Percentiles rank a stretch among this genome's conserved stretches.
Evolutionary conservation across 2,329 filamentous ascomycete species (phyloP).

Genomic region (Xylariaceae sp.): DNA sequence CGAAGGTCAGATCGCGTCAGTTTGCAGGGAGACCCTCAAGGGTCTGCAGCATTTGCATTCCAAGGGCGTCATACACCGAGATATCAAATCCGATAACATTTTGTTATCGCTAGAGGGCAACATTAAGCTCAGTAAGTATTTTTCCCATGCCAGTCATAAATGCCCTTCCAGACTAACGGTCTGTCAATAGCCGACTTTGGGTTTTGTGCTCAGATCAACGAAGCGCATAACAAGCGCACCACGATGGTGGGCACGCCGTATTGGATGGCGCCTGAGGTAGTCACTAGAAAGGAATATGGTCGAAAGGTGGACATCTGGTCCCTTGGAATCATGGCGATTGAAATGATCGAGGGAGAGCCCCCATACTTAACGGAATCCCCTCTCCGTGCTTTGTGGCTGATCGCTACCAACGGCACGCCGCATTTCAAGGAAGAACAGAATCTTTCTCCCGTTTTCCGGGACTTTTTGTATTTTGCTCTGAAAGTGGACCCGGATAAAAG

Average conservation of each 20-base stretch:
- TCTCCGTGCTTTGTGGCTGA: constrained; percentile 85
- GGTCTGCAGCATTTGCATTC: constrained; percentile 94
- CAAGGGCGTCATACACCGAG: constrained; percentile 95
- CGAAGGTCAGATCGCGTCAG: constrained; percentile 92
- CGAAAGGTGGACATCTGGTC: constrained; percentile 99
- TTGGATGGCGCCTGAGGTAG: constrained; percentile 99
- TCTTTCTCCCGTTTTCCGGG: constrained; percentile 74
- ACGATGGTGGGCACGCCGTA: constrained; percentile 99
- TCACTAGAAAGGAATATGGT: constrained; percentile 95
- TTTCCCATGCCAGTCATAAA: not conserved
- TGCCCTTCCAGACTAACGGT: constrained; percentile 12
- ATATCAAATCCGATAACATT: constrained; percentile 99
- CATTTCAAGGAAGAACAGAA: constrained; percentile 89
- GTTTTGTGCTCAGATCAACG: constrained; percentile 97
- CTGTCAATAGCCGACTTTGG: constrained; percentile 76
- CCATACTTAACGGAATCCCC: constrained; percentile 95
- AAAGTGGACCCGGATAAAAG: constrained; percentile 97
- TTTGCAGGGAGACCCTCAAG: constrained; percentile 87
- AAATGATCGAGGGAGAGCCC: constrained; percentile 99
- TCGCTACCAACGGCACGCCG: constrained; percentile 94
- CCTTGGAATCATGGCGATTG: constrained; percentile 97
- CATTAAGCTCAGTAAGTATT: constrained; percentile 88
- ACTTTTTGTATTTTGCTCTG: constrained; percentile 87
- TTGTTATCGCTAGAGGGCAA: constrained; percentile 87
- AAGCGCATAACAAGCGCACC: constrained; percentile 92